phyloP scores from a whole-genome alignment of 805 yeast genomes.

The Candida coleopterorum region DNA sequence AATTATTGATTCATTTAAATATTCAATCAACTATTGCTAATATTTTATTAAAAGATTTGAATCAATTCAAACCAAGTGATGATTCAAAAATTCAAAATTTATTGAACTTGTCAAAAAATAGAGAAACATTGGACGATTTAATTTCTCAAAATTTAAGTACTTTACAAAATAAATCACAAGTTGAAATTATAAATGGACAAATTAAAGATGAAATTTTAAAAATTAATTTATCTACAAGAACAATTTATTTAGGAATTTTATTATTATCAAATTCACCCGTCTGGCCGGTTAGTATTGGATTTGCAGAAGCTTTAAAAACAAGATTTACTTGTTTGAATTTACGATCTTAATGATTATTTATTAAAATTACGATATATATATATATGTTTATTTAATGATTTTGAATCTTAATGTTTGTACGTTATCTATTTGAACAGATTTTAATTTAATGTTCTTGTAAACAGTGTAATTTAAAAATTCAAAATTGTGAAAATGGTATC shows the following conservation, averaged over 20 bases:
- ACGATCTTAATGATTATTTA: too few species aligned
- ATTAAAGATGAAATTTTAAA: conserved; percentile 41
- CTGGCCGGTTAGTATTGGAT: conserved; percentile 76
- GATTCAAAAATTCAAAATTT: conserved; percentile 46
- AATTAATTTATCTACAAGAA: conserved; percentile 50
- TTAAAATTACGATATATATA: too few species aligned
- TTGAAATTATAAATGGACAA: conserved; percentile 37
- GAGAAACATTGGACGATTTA: conserved; percentile 9
- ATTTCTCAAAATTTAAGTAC: conserved; percentile 4
- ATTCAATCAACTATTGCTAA: conserved; percentile 54
- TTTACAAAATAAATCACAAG: conserved; percentile 16
- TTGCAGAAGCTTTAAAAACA: conserved; percentile 74
- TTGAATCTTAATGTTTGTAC: too few species aligned
- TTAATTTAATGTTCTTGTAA: too few species aligned
- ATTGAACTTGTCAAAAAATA: conserved; percentile 26
- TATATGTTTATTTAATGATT: too few species aligned
- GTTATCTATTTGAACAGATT: too few species aligned
- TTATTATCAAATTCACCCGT: conserved; percentile 81
- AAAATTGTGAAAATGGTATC: too few species aligned
- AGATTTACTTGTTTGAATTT: conserved; percentile 41
- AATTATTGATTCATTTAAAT: conserved; percentile 44
- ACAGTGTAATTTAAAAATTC: too few species aligned
- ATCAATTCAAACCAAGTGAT: conserved; percentile 40
- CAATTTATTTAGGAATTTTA: conserved; percentile 66
- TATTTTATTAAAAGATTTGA: conserved; percentile 52